These are phyloP conservation scores for Colletotrichum sp. DNA, from an alignment of 2,329 filamentous ascomycete genomes.

Conservation along the genomic window DNA sequence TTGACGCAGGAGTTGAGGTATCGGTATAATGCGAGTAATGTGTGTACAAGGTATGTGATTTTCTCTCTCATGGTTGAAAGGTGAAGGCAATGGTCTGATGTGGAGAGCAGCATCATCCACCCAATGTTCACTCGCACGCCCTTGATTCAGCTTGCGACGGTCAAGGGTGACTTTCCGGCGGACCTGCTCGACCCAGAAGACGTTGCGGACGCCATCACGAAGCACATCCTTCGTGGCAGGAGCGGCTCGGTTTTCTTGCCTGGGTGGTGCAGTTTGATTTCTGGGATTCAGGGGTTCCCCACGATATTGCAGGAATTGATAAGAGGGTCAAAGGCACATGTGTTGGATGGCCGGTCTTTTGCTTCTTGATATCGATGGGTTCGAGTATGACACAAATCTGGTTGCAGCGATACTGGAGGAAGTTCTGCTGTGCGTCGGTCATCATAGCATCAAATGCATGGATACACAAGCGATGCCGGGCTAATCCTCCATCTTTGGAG, in stretches of 20 bases:
- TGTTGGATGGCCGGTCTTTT: neutral
- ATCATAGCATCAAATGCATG: neutral
- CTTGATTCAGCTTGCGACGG: neutral
- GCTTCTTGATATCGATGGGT: neutral
- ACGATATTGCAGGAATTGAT: neutral
- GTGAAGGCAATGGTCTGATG: neutral
- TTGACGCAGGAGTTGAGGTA: neutral
- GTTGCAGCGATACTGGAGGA: neutral
- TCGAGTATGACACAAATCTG: neutral
- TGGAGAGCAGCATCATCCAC: neutral
- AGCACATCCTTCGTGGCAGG: neutral
- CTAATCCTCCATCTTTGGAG: constrained; percentile 32
- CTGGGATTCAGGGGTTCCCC: neutral
- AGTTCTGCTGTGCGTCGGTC: neutral
- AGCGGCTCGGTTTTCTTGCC: neutral
- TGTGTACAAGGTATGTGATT: constrained; percentile 17
- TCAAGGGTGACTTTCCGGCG: neutral
- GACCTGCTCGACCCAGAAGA: neutral
- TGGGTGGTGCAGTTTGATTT: neutral
- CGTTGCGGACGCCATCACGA: neutral
- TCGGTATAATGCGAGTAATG: neutral
- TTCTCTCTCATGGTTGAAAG: neutral
- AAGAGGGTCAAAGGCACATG: neutral
- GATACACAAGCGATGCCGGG: neutral
- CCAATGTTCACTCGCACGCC: neutral